phyloP scores from a whole-genome alignment of 495 filamentous ascomycete genomes.

The Pseudevernia furfuracea region DNA sequence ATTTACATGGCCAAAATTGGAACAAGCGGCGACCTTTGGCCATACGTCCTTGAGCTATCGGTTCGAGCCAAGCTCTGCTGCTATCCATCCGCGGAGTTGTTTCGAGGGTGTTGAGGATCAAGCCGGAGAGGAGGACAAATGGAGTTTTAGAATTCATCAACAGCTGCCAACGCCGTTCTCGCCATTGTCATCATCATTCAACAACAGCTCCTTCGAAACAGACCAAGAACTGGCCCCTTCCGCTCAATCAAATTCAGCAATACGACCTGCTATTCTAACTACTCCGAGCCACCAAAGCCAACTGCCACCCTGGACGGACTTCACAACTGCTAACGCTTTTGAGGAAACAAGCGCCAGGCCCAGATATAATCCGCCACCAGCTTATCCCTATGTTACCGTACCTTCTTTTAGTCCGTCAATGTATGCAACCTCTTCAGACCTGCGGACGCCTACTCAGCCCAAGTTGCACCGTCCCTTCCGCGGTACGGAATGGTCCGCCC shows the following conservation, averaged over 20 bases:
- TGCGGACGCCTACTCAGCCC: not conserved
- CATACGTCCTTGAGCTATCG: not conserved
- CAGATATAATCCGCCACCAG: not conserved
- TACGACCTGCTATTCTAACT: not conserved
- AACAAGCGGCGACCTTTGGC: not conserved
- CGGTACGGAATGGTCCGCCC: not conserved
- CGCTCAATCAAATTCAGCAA: not conserved
- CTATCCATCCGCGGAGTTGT: not conserved
- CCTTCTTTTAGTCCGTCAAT: not conserved
- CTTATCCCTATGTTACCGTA: not conserved
- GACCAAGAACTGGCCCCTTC: not conserved
- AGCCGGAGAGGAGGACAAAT: not conserved
- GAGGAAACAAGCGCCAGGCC: not conserved
- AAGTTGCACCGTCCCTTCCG: not conserved
- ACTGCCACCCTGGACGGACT: constrained; percentile 5
- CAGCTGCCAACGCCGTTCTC: constrained; percentile 4
- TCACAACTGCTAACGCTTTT: not conserved
- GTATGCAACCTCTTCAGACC: constrained; percentile 6
- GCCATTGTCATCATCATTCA: not conserved
- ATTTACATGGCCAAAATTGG: constrained; percentile 2
- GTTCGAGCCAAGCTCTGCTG: not conserved
- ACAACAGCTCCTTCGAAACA: not conserved
- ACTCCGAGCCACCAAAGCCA: not conserved
- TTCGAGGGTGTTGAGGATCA: not conserved
- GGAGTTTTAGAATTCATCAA: not conserved